Conservation (phyloP, 192 early-diverging fungal species). For the Phycomyces blakesleeanus region DNA sequence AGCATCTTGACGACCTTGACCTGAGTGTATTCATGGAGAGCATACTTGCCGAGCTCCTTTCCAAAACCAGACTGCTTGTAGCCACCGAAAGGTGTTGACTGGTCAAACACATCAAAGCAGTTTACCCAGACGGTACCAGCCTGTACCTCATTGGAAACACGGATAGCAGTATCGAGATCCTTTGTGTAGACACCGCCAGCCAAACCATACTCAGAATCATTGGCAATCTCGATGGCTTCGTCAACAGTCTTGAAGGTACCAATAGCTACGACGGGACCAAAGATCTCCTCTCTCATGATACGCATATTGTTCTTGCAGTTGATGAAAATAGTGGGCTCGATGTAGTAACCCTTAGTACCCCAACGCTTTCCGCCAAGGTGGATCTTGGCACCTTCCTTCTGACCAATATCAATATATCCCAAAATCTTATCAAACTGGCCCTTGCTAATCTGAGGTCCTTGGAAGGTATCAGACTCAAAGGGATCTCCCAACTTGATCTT, state of each 20-base stretch:
- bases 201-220: constrained; percentile 74
- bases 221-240: constrained; percentile 70
- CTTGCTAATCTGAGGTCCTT: constrained; percentile 72
- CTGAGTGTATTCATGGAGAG: constrained; percentile 44
- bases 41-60: constrained; percentile 54
- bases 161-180: constrained; percentile 55
- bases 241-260: constrained; percentile 69
- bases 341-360: constrained; percentile 70
- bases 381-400: constrained; percentile 56
- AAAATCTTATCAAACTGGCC: constrained; percentile 69
- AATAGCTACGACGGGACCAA: constrained; percentile 80
- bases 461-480: constrained; percentile 51
- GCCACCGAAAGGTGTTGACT: constrained; percentile 54
- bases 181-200: constrained; percentile 76
- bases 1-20: constrained; percentile 47
- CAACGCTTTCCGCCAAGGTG: constrained; percentile 54
- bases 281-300: constrained; percentile 75
- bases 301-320: constrained; percentile 51
- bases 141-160: constrained; percentile 44
- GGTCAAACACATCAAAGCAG: constrained; percentile 46
- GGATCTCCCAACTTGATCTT: constrained; percentile 73
- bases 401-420: constrained; percentile 58
- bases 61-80: constrained; percentile 71
- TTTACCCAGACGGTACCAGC: constrained; percentile 69
- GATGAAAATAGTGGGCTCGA: constrained; percentile 74